Evolutionary conservation across 2,329 filamentous ascomycete genomes (phyloP).

Genomic region (Tolypocladium pustulatum): DNA sequence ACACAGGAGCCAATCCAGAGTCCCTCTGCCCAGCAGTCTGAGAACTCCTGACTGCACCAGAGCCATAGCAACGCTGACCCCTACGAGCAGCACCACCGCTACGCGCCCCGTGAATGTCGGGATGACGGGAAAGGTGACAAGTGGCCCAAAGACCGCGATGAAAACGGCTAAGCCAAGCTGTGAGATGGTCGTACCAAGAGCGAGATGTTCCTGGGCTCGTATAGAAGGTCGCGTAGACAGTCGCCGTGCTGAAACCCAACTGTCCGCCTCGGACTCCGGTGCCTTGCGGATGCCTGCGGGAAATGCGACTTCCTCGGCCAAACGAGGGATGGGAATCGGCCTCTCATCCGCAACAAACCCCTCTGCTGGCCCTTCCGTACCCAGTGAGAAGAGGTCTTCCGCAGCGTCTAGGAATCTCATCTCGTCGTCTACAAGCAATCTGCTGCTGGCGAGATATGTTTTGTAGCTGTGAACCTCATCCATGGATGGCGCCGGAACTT

Average conservation of each 20-base stretch:
- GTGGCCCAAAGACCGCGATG: conserved; percentile 38
- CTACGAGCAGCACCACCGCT: conserved; percentile 43
- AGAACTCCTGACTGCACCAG: conserved; percentile 15
- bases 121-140: conserved; percentile 48
- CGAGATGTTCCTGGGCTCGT: neutral
- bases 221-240: neutral
- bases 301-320: conserved; percentile 2
- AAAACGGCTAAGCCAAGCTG: conserved; percentile 11
- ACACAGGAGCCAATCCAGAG: conserved; percentile 13
- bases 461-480: conserved; percentile 38
- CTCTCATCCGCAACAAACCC: conserved; percentile 8
- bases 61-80: conserved; percentile 27
- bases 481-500: conserved; percentile 34
- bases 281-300: conserved; percentile 2
- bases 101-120: conserved; percentile 46
- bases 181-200: neutral
- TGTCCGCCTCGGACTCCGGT: conserved; percentile 1
- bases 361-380: conserved; percentile 2
- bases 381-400: conserved; percentile 41
- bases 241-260: neutral
- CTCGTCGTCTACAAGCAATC: conserved; percentile 48
- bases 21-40: conserved; percentile 7
- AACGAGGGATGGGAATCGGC: conserved; percentile 12
- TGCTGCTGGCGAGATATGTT: conserved; percentile 41
- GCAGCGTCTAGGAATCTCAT: conserved; percentile 45